These are phyloP conservation scores for Nematodospora anomalae DNA, from an alignment of 1,139 yeast genomes.

Conservation along the genomic window DNA sequence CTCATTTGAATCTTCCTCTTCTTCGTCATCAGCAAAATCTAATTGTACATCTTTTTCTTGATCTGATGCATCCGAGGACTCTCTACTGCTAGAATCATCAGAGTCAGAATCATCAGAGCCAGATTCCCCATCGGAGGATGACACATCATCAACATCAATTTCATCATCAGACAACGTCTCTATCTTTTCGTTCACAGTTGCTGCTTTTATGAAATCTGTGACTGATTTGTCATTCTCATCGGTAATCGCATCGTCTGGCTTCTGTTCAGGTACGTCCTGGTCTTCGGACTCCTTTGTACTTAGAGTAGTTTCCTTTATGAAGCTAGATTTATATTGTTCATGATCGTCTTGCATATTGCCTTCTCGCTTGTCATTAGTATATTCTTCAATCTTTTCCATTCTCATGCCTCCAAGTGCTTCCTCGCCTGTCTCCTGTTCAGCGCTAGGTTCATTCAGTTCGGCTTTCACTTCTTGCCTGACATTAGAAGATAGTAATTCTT, in stretches of 20 bases:
- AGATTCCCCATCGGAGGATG: constrained; percentile 15
- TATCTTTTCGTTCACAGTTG: constrained; percentile 10
- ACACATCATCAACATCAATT: constrained; percentile 21
- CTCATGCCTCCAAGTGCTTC: too few species aligned
- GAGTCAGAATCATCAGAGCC: constrained; percentile 2
- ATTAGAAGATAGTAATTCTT: too few species aligned
- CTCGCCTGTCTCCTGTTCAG: too few species aligned
- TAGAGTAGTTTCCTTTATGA: too few species aligned
- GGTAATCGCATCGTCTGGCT: not conserved
- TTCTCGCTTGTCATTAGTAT: too few species aligned
- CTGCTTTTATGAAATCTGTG: constrained; percentile 4
- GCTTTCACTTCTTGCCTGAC: too few species aligned
- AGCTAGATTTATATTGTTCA: too few species aligned
- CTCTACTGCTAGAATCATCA: constrained; percentile 13
- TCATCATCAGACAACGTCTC: constrained; percentile 31
- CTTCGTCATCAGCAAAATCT: constrained; percentile 31
- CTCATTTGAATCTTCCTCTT: constrained; percentile 42
- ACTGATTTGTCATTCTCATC: not conserved
- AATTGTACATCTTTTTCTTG: constrained; percentile 18
- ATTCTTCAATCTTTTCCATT: too few species aligned
- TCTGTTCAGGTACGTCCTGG: not conserved
- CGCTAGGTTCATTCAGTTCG: too few species aligned
- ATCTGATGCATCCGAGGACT: constrained; percentile 16
- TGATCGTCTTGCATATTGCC: too few species aligned
- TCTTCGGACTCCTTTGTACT: not conserved